Evolutionary conservation across 371 early-diverging fungal species (phyloP).

Genomic region (Saksenaea vasiformis): DNA sequence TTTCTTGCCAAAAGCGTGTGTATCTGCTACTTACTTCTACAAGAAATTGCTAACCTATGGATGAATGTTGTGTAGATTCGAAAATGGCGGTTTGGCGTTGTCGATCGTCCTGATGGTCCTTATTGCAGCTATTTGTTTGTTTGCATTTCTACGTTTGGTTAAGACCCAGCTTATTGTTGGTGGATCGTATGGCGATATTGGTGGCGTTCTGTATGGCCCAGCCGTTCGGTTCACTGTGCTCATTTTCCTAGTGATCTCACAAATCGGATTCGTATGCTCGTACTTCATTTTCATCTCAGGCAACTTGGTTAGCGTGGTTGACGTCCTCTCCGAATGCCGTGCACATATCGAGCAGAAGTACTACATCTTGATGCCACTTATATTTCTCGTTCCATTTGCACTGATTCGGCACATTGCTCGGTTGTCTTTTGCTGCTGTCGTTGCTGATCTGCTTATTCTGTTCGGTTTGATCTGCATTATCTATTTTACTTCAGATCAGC

Average conservation of each 20-base stretch:
- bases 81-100: slow-evolving; percentile 35
- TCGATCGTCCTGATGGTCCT: slow-evolving; percentile 33
- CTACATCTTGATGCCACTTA: slow-evolving; percentile 62
- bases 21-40: no score
- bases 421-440: slow-evolving; percentile 66
- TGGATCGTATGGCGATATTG: slow-evolving; percentile 85
- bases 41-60: no score
- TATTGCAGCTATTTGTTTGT: slow-evolving; percentile 31
- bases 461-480: slow-evolving; percentile 59
- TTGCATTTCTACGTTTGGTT: slow-evolving; percentile 31
- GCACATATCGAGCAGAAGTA: slow-evolving; percentile 36
- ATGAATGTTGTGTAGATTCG: slow-evolving; percentile 19
- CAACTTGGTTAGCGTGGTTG: slow-evolving; percentile 46
- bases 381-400: slow-evolving; percentile 65
- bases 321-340: slow-evolving; percentile 38
- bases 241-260: slow-evolving; percentile 65
- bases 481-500: slow-evolving; percentile 39
- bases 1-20: slow-evolving; percentile 15
- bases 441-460: slow-evolving; percentile 76
- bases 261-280: slow-evolving; percentile 59
- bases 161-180: slow-evolving; percentile 41
- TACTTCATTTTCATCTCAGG: slow-evolving; percentile 52
- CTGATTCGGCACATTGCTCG: slow-evolving; percentile 71
- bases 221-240: slow-evolving; percentile 57
- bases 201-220: slow-evolving; percentile 65